phyloP scores from a whole-genome alignment of 192 early-diverging fungal species.

The Martensiomyces pterosporus region DNA sequence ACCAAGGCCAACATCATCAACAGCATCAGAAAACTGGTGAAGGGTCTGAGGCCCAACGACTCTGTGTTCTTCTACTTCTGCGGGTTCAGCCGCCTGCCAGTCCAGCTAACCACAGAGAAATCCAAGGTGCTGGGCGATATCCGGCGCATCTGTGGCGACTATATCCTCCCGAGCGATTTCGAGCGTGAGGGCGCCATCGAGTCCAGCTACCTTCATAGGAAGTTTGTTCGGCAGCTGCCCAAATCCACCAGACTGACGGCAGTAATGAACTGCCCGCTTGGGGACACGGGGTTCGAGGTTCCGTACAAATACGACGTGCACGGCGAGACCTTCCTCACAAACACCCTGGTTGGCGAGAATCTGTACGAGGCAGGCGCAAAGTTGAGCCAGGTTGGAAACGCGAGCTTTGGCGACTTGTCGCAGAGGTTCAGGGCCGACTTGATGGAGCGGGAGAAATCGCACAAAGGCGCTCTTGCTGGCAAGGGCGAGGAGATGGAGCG shows the following conservation, averaged over 20 bases:
- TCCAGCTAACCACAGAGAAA: conserved; percentile 20
- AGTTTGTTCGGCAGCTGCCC: conserved; percentile 63
- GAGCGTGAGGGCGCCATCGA: conserved; percentile 62
- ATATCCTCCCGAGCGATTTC: conserved; percentile 75
- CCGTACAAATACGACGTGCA: conserved; percentile 56
- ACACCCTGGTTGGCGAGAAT: conserved; percentile 38
- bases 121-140: conserved; percentile 40
- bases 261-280: conserved; percentile 72
- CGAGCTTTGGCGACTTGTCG: conserved; percentile 38
- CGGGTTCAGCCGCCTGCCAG: conserved; percentile 61
- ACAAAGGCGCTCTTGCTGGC: conserved; percentile 1
- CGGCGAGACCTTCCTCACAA: conserved; percentile 36
- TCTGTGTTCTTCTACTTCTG: conserved; percentile 75
- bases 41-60: conserved; percentile 63
- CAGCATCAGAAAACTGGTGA: conserved; percentile 66
- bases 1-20: conserved; percentile 57
- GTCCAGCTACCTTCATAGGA: conserved; percentile 61
- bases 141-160: conserved; percentile 59
- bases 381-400: conserved; percentile 9
- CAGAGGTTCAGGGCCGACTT: conserved; percentile 27
- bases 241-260: conserved; percentile 65
- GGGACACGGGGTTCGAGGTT: conserved; percentile 59
- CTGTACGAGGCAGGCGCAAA: conserved; percentile 30
- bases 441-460: conserved; percentile 28
- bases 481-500: conserved; percentile 15